These are phyloP conservation scores for Scheffersomyces lignosus DNA, from an alignment of 805 yeast genomes.

Conservation along the genomic window DNA sequence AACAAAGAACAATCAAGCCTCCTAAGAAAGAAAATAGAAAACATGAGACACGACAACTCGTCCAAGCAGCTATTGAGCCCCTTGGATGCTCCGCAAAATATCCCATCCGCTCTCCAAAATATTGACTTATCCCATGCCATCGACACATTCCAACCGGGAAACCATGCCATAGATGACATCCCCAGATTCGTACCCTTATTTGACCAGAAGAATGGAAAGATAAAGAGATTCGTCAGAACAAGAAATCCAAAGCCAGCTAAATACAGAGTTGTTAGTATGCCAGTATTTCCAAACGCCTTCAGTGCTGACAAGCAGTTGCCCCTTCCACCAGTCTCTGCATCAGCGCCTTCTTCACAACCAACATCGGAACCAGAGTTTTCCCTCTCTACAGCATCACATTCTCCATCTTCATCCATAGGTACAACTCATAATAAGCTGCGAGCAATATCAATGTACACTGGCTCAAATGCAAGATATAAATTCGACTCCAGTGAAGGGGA, in stretches of 20 bases:
- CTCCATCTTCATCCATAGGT: too few species aligned
- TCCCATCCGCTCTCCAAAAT: constrained; percentile 20
- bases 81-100: constrained; percentile 21
- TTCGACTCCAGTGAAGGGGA: too few species aligned
- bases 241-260: constrained; percentile 2
- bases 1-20: too few species aligned
- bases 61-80: constrained; percentile 22
- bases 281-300: constrained; percentile 5
- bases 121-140: constrained; percentile 30
- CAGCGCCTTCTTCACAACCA: too few species aligned
- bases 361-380: too few species aligned
- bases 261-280: constrained; percentile 26
- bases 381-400: too few species aligned
- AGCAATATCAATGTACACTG: too few species aligned
- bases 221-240: constrained; percentile 15
- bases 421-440: too few species aligned
- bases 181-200: constrained; percentile 27
- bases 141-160: constrained; percentile 26
- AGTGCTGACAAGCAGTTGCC: background rate
- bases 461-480: too few species aligned
- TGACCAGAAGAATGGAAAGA: constrained; percentile 18
- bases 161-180: constrained; percentile 23
- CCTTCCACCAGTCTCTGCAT: background rate
- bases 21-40: too few species aligned
- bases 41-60: constrained; percentile 9